phyloP scores from a whole-genome alignment of 495 filamentous ascomycete species.

The Schizothecium vesticola region DNA sequence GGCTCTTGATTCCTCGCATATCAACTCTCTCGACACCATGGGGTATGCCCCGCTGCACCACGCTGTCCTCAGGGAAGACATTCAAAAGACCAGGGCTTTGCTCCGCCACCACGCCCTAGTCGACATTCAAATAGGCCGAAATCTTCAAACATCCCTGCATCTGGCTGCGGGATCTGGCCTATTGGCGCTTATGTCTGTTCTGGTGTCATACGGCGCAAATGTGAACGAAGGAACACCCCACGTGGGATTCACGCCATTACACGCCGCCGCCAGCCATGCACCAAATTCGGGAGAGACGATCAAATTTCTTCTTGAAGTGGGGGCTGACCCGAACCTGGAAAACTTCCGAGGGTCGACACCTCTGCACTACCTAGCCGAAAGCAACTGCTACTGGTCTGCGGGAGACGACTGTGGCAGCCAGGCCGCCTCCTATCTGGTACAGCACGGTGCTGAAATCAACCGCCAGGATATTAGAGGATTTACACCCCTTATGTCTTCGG shows the following conservation, averaged over 20 bases:
- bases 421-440: neutral
- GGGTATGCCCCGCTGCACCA: neutral
- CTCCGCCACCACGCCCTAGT: neutral
- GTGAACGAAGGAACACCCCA: neutral
- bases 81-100: neutral
- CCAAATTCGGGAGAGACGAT: neutral
- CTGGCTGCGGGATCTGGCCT: neutral
- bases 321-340: neutral
- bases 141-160: neutral
- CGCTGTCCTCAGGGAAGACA: neutral
- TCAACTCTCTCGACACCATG: neutral
- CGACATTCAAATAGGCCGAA: neutral
- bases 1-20: neutral
- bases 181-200: neutral
- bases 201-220: neutral
- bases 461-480: too few relatives aligned
- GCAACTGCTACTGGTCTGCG: neutral
- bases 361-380: neutral
- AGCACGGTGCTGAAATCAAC: neutral
- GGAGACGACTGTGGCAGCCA: neutral
- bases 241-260: neutral
- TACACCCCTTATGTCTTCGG: neutral
- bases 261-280: fast-evolving
- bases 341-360: neutral
- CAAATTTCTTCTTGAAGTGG: neutral